Conservation (phyloP, 345 rosid species). For the Leavenworthia alabamica region DNA sequence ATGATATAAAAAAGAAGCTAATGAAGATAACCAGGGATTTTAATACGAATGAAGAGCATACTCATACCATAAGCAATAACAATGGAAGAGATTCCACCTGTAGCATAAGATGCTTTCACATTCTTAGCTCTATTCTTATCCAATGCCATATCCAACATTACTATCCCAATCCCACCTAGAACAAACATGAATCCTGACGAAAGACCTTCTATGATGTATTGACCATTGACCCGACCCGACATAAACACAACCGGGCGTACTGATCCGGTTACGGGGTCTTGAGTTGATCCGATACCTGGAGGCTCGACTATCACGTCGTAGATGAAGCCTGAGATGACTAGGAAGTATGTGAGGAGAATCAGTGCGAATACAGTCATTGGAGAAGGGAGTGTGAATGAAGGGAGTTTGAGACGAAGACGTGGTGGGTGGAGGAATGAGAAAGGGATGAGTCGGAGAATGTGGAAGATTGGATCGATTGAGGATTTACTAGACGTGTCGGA, state of each 20-base stretch:
- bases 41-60: slow-evolving; percentile 83
- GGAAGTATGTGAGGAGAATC: slow-evolving; percentile 75
- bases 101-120: slow-evolving; percentile 62
- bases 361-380: slow-evolving; percentile 74
- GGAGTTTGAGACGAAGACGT: slow-evolving; percentile 75
- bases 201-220: slow-evolving; percentile 89
- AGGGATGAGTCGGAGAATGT: slow-evolving; percentile 45
- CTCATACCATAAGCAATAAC: slow-evolving; percentile 69
- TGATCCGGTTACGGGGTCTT: slow-evolving; percentile 72
- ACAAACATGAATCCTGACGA: slow-evolving; percentile 90
- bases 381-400: slow-evolving; percentile 69
- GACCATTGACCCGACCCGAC: slow-evolving; percentile 81
- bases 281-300: slow-evolving; percentile 81
- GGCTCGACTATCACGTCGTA: slow-evolving; percentile 89
- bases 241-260: slow-evolving; percentile 79
- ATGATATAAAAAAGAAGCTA: no score
- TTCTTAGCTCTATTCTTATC: slow-evolving; percentile 64
- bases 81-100: slow-evolving; percentile 60
- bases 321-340: slow-evolving; percentile 76
- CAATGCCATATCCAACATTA: slow-evolving; percentile 69
- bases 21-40: slow-evolving; percentile 75
- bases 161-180: slow-evolving; percentile 70
- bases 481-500: background rate
- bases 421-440: slow-evolving; percentile 63
- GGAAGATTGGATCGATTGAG: slow-evolving; percentile 58